These are phyloP conservation scores for Salvia hispanica DNA, from an alignment of 257 asterid species.

Conservation along the genomic window DNA sequence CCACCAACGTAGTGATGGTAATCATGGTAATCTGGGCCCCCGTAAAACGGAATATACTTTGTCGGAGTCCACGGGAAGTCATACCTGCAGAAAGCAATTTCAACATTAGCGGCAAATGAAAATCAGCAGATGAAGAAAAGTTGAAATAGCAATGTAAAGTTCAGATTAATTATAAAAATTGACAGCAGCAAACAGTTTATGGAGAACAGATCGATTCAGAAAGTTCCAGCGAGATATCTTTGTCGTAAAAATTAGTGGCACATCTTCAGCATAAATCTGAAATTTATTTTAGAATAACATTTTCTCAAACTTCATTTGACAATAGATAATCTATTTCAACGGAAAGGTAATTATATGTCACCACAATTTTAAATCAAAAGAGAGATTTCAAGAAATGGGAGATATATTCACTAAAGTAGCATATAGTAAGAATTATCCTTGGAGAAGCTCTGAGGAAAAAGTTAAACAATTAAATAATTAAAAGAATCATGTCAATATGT, in stretches of 20 bases:
- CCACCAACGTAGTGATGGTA: conserved; percentile 99
- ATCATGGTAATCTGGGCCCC: conserved; percentile 97
- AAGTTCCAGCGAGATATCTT: not conserved
- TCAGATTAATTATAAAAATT: not conserved
- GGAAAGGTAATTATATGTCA: not conserved
- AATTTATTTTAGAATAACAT: not conserved
- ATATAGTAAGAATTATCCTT: not conserved
- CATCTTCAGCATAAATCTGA: conserved; percentile 2
- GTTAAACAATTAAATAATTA: not conserved
- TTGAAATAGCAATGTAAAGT: not conserved
- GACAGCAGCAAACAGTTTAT: not conserved
- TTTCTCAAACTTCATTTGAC: not conserved
- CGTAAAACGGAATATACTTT: conserved; percentile 87
- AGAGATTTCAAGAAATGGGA: too few species aligned
- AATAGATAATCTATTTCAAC: not conserved
- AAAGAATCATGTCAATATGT: not conserved
- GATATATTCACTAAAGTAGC: not conserved
- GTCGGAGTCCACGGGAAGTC: conserved; percentile 96
- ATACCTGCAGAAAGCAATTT: conserved; percentile 50
- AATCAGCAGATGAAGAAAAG: conserved; percentile 19
- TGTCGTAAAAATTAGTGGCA: not conserved
- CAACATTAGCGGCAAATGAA: not conserved
- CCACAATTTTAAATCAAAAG: too few species aligned
- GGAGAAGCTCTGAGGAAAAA: not conserved
- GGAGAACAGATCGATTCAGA: not conserved